Evolutionary conservation across 1,284 basidiomycete genomes (phyloP), one percentile per base, ranked within the genome.

Genomic region (Grifola frondosa): DNA sequence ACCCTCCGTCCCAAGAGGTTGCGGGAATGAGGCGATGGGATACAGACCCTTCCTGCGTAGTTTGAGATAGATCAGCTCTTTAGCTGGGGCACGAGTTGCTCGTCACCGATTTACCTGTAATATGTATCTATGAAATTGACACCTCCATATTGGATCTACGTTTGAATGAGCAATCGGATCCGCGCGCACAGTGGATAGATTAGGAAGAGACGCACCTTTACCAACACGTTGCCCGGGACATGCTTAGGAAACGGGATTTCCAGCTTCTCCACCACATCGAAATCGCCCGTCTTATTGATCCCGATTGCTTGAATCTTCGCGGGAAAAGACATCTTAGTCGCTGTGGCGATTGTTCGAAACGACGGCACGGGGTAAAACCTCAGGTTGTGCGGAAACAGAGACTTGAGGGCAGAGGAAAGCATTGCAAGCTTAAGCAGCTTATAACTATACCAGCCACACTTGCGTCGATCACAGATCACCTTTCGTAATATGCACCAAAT

Each of bases 81-180:
- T 13, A 16, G 3, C 31, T 16, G 10, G 31, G n/a, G 19, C 7
- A 24, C 15, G 22, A 24, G 13, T 32, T 29, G 22, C 12, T n/a
- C 15, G 24, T 4, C 6, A n/a, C 15, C 29, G 12, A 30, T 52
- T 35, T 36, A 75, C 80, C 81, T 67, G 58, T 73, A 79, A 62
- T 89, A 90, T 5, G 84, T 91, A 64, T 94, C 91, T 60, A 94
- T 91, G 66, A 87, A 92, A 66, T 93, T 93, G 50, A 92, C 76
- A 12, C 91, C 91, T 2, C 74, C 67, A 50, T 82, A 85, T 54
- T 83, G 72, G 28, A 78, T 68, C 80, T 82, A 52, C 21, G 29
- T 36, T 23, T 20, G 26, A 25, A 28, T 17, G 19, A 33, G 24
- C 10, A 11, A 28, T 15, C 30, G 25, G 31, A 23, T 34, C 28